phyloP scores from a whole-genome alignment of 345 rosid species.

The Gossypium sturtianum region DNA sequence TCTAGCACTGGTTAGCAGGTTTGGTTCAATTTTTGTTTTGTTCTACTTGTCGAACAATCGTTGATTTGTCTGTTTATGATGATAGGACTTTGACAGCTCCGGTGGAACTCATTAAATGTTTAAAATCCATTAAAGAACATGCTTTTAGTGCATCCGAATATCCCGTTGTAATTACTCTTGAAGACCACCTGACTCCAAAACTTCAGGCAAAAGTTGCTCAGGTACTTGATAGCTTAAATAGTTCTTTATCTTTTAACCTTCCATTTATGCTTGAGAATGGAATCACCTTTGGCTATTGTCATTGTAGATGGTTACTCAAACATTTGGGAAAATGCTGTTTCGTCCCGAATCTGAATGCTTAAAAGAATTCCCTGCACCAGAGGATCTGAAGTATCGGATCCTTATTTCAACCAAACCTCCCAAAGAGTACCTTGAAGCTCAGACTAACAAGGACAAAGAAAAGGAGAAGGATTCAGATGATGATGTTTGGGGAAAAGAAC shows the following conservation, averaged over 20 bases:
- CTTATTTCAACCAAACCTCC: constrained; percentile 73
- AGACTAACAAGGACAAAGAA: constrained; percentile 15
- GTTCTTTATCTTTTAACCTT: background rate
- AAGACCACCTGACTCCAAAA: constrained; percentile 69
- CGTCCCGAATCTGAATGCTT: constrained; percentile 35
- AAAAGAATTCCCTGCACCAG: constrained; percentile 63
- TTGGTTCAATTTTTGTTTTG: background rate
- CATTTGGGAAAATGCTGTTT: constrained; percentile 50
- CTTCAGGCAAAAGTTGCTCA: constrained; percentile 73
- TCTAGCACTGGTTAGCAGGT: no score
- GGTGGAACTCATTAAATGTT: constrained; percentile 62
- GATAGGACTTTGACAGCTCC: constrained; percentile 78
- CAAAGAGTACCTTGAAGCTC: constrained; percentile 29
- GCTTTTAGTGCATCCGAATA: constrained; percentile 65
- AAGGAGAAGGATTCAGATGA: constrained; percentile 46
- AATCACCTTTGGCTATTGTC: background rate
- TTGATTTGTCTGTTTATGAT: constrained; percentile 18
- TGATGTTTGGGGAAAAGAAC: constrained; percentile 52
- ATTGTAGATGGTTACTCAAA: constrained; percentile 49
- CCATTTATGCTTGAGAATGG: background rate
- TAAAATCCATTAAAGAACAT: constrained; percentile 58
- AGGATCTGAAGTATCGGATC: constrained; percentile 49
- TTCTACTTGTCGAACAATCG: background rate
- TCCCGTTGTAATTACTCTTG: constrained; percentile 72
- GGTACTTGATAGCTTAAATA: constrained; percentile 26